Evolutionary conservation across 176 grass and related monocot genomes (phyloP).

Genomic region (Bothriochloa decipiens): DNA sequence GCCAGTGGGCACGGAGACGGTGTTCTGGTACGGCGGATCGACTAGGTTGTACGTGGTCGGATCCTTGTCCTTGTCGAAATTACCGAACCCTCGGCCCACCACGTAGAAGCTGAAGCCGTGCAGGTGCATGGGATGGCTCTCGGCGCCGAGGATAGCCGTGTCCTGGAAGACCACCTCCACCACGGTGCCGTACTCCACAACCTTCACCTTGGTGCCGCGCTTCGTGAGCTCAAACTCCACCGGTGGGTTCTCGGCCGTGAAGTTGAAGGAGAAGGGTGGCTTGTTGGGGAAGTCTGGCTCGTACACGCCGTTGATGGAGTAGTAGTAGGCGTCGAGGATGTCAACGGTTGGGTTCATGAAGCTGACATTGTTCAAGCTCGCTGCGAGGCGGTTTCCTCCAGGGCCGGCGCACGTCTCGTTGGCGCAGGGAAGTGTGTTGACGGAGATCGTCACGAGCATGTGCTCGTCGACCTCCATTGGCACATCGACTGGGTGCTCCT

Average conservation of each 20-base stretch:
- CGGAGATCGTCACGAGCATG: constrained; percentile 34
- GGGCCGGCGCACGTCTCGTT: neutral
- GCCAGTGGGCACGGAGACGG: constrained; percentile 53
- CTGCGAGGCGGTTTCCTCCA: neutral
- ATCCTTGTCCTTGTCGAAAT: constrained; percentile 49
- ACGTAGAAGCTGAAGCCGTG: constrained; percentile 74
- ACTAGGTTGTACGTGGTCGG: constrained; percentile 47
- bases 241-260: neutral
- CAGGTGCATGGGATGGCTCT: constrained; percentile 75
- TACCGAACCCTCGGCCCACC: constrained; percentile 50
- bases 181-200: constrained; percentile 44
- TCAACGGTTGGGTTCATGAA: constrained; percentile 32
- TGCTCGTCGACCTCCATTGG: neutral
- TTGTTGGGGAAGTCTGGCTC: constrained; percentile 54
- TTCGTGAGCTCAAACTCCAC: neutral
- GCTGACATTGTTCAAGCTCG: constrained; percentile 54
- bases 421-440: neutral
- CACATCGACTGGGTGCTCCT: constrained; percentile 11
- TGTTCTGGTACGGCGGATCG: constrained; percentile 64
- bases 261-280: constrained; percentile 55
- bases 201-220: constrained; percentile 49
- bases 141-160: constrained; percentile 59
- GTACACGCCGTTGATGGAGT: constrained; percentile 34
- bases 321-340: constrained; percentile 52
- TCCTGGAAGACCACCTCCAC: constrained; percentile 74